Conservation (phyloP, 352 stramenopile species). For the Globisporangium lucens region DNA sequence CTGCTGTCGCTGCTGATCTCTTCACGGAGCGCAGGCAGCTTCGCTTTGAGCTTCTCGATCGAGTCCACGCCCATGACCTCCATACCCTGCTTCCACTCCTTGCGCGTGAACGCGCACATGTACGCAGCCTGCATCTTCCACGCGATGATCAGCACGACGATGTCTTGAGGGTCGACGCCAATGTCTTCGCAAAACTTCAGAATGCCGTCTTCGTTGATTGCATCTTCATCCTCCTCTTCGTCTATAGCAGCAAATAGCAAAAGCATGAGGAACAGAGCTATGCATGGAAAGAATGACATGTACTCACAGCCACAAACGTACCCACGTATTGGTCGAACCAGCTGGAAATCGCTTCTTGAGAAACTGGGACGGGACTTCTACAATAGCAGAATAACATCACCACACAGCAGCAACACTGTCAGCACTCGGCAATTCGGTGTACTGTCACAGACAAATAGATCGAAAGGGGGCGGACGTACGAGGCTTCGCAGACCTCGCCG, state of each 20-base stretch:
- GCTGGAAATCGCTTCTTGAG: constrained; percentile 33
- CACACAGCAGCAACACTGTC: neutral
- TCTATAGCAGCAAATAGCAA: constrained; percentile 18
- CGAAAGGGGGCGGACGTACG: constrained; percentile 13
- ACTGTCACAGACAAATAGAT: constrained; percentile 1
- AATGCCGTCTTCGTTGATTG: constrained; percentile 73
- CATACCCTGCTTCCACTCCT: constrained; percentile 83
- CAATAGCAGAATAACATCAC: neutral
- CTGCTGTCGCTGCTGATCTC: constrained; percentile 44
- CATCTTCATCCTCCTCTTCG: constrained; percentile 53
- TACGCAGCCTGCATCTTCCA: constrained; percentile 86
- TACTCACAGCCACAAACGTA: constrained; percentile 14
- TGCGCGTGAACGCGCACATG: constrained; percentile 85
- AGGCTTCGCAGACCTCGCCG: constrained; percentile 26
- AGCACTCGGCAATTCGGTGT: neutral
- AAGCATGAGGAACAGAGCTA: neutral
- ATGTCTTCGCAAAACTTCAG: constrained; percentile 82
- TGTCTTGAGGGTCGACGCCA: constrained; percentile 68
- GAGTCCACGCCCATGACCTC: constrained; percentile 74
- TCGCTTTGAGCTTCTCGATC: constrained; percentile 47
- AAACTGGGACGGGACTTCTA: neutral
- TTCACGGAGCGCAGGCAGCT: constrained; percentile 54
- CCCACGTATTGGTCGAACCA: constrained; percentile 74
- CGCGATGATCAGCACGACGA: constrained; percentile 80
- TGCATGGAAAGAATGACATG: neutral